Conservation (phyloP, 148 eudicot species). For the Mesembryanthemum crystallinum region DNA sequence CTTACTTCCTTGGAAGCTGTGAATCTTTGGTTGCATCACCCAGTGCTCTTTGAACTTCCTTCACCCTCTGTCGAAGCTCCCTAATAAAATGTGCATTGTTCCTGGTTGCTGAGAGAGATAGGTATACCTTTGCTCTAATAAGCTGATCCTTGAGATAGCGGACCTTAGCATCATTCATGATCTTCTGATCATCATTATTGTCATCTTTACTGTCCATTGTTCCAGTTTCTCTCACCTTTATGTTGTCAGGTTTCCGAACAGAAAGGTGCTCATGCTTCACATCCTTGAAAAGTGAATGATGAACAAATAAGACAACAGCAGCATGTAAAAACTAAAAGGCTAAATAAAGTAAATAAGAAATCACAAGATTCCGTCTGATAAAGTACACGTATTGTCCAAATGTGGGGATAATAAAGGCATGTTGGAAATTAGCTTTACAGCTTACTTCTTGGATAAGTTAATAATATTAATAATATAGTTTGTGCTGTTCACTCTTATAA, state of each 20-base stretch:
- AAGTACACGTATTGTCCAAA: neutral
- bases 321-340: neutral
- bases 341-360: neutral
- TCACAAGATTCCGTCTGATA: neutral
- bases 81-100: constrained; percentile 80
- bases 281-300: constrained; percentile 32
- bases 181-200: constrained; percentile 40
- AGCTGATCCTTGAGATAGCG: constrained; percentile 83
- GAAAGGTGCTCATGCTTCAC: constrained; percentile 27
- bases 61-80: constrained; percentile 75
- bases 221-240: constrained; percentile 24
- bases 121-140: constrained; percentile 68
- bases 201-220: constrained; percentile 30
- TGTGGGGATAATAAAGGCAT: neutral
- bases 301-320: neutral
- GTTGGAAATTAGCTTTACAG: neutral
- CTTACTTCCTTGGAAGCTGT: constrained; percentile 73
- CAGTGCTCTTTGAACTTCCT: constrained; percentile 77
- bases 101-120: constrained; percentile 76
- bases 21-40: constrained; percentile 82
- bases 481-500: too few relatives aligned
- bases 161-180: constrained; percentile 51
- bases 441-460: neutral
- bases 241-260: constrained; percentile 28
- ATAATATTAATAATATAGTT: too few relatives aligned